phyloP scores from a whole-genome alignment of 2,329 filamentous ascomycete species.

The Trichoderma hamatum region DNA sequence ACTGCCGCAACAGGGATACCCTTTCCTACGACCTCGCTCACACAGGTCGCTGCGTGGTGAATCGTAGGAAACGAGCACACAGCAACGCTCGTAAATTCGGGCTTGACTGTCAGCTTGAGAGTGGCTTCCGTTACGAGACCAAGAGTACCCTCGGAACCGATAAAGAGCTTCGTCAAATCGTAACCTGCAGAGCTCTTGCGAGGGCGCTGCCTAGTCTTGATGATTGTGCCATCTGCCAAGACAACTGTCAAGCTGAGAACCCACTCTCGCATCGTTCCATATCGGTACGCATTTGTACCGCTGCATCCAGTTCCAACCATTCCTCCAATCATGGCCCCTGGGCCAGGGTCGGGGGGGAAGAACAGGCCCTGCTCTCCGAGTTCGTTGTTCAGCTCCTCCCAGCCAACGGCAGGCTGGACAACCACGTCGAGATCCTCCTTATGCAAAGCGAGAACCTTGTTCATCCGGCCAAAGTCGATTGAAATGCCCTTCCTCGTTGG shows the following conservation, averaged over 20 bases:
- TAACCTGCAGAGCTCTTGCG: constrained; percentile 91
- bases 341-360: constrained; percentile 90
- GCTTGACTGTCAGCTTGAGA: constrained; percentile 81
- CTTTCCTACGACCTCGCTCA: constrained; percentile 75
- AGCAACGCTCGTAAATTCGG: constrained; percentile 78
- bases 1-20: constrained; percentile 89
- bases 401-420: constrained; percentile 80
- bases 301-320: constrained; percentile 76
- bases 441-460: constrained; percentile 76
- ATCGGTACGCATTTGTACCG: constrained; percentile 89
- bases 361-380: constrained; percentile 75
- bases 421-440: constrained; percentile 76
- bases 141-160: constrained; percentile 89
- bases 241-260: constrained; percentile 85
- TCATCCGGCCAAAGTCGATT: constrained; percentile 85
- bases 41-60: constrained; percentile 75
- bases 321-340: constrained; percentile 89
- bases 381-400: constrained; percentile 82
- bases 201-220: constrained; percentile 86
- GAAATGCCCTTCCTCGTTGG: constrained; percentile 82
- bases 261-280: constrained; percentile 95
- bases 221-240: constrained; percentile 83
- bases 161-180: constrained; percentile 85
- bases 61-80: constrained; percentile 64
- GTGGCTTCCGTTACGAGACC: constrained; percentile 90